Evolutionary conservation across 73 alveolate species (phyloP).

Genomic region (Breviolum minutum): DNA sequence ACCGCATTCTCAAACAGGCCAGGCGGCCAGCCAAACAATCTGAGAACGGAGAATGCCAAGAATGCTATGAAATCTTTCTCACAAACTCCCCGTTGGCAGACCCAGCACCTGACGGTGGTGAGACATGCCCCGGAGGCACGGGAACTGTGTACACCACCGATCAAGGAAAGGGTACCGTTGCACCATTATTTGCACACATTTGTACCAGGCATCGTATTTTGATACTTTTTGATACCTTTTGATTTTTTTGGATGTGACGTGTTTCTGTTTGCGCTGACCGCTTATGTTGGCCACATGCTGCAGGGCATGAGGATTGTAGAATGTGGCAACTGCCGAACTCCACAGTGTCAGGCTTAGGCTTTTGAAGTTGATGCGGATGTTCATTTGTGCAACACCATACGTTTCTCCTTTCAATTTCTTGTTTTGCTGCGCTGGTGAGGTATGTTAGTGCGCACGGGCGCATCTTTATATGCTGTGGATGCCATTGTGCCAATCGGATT

Average conservation of each 20-base stretch:
- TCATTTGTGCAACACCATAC: not conserved
- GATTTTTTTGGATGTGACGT: not conserved
- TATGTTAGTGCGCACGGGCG: constrained; percentile 82
- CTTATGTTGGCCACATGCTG: not conserved
- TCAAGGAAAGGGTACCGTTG: not conserved
- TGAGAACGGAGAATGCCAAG: not conserved
- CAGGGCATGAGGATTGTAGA: constrained; percentile 83
- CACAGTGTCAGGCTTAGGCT: constrained; percentile 26
- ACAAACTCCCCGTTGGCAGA: not conserved
- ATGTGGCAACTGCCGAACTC: constrained; percentile 64
- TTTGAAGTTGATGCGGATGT: not conserved
- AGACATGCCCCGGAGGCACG: constrained; percentile 89
- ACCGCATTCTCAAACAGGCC: constrained; percentile 80
- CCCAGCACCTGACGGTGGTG: constrained; percentile 91
- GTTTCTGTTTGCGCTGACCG: not conserved
- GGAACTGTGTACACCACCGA: not conserved
- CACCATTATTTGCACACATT: too few species aligned
- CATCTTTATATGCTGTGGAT: constrained; percentile 63
- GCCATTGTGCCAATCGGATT: constrained; percentile 75
- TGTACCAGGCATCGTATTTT: too few species aligned
- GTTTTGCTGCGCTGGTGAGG: not conserved
- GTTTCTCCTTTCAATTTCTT: not conserved
- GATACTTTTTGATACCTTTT: not conserved
- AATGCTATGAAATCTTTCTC: not conserved
- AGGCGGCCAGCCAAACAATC: too few species aligned